phyloP scores from a whole-genome alignment of 129 eudicot genomes.

The Logfia minima region DNA sequence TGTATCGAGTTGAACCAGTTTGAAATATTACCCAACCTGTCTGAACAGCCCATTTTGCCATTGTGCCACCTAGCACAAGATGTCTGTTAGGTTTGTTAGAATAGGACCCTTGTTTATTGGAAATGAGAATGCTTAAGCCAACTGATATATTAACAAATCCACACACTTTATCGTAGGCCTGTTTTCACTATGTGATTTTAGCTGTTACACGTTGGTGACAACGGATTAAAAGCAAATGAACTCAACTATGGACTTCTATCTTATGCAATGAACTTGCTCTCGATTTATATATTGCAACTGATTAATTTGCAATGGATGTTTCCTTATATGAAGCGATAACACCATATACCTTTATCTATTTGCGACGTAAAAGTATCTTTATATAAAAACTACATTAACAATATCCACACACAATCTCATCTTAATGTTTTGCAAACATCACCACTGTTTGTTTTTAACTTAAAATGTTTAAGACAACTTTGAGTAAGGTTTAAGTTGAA shows the following conservation, averaged over 20 bases:
- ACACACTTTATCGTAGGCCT: neutral
- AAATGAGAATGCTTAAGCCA: conserved; percentile 35
- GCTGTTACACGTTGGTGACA: no score
- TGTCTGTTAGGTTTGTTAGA: neutral
- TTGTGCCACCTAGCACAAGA: conserved; percentile 19
- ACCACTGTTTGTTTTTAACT: neutral
- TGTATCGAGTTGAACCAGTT: neutral
- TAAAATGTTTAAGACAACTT: neutral
- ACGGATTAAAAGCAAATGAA: no score
- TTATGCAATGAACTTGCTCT: neutral
- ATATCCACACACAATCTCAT: neutral
- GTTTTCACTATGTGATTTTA: neutral
- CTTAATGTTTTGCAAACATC: neutral
- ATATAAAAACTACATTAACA: neutral
- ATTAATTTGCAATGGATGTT: neutral
- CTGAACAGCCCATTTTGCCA: conserved; percentile 25
- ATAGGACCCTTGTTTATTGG: neutral
- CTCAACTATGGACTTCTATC: conserved; percentile 42
- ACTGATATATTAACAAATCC: neutral
- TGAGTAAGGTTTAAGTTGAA: neutral
- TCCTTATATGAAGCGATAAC: neutral
- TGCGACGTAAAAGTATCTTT: neutral
- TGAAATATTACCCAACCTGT: conserved; percentile 6
- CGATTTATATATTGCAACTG: neutral
- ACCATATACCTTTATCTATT: neutral